Evolutionary conservation across 2,329 filamentous ascomycete species (phyloP), one percentile per base, ranked within the genome.

Genomic region (Sarocladiaceae sp.): DNA sequence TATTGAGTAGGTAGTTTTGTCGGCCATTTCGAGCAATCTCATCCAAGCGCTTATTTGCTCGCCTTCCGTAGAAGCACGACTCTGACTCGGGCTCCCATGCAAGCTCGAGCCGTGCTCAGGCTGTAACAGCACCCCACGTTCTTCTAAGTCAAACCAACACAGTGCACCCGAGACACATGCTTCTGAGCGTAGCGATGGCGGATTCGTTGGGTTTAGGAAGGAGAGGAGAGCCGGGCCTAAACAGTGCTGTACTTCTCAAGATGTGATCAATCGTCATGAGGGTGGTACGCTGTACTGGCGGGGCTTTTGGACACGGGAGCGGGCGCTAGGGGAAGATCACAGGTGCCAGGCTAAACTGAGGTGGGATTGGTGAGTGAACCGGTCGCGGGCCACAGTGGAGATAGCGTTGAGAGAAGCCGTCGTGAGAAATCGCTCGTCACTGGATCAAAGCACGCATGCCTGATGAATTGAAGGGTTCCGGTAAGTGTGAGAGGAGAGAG

Each of bases 331-430:
- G 17, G 44, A 48, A 6, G 26, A 48, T 48, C 44, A 48, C 11
- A 48, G 28, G 26, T 48, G 44, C 33, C 44, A 48, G 28, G 44
- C 44, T 48, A 48, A 48, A 48, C 44, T 48, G 44, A 48, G 25
- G 26, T 31, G 6, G 44, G 44, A 20, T 28, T 48, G 44, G 44
- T 26, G 40, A 22, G 20, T 6, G 40, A 26, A 26, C 40, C 22
- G 40, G 4, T 44, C 40, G 22, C 40, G 20, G 40, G 40, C 17
- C 40, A 20, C 40, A 22, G 26, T 48, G 44, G 44, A 29, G 40
- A 46, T n/a, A n/a, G n/a, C n/a, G n/a, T n/a, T n/a, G n/a, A n/a
- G n/a, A n/a, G n/a, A n/a, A n/a, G n/a, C n/a, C n/a, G n/a, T n/a
- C n/a, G n/a, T n/a, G n/a, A n/a, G n/a, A n/a, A n/a, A n/a, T n/a